phyloP scores from a whole-genome alignment of 345 rosid genomes.

The Rhodamnia argentea region DNA sequence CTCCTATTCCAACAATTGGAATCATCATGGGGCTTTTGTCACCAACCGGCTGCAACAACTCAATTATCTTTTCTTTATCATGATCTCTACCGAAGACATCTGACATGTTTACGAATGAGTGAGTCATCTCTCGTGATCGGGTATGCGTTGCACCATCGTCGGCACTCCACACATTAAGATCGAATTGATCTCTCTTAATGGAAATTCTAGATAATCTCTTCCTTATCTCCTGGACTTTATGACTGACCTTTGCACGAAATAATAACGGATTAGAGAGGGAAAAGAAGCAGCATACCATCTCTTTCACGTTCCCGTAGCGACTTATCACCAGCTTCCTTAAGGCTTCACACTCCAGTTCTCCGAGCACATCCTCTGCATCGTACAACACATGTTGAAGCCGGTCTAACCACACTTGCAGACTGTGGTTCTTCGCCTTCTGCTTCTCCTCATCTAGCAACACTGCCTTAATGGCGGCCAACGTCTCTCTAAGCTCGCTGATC shows the following conservation, averaged over 20 bases:
- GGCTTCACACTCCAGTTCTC: background rate
- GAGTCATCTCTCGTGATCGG: background rate
- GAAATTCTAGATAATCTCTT: background rate
- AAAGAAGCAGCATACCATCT: background rate
- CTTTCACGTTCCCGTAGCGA: too few species aligned
- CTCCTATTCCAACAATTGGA: background rate
- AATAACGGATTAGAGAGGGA: background rate
- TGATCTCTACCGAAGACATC: background rate
- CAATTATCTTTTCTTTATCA: background rate
- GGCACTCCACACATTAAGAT: background rate
- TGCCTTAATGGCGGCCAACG: background rate
- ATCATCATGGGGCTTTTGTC: background rate
- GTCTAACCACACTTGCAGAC: background rate
- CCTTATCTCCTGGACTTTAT: background rate
- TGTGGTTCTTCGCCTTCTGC: background rate
- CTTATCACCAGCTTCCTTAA: background rate
- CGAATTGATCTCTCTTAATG: background rate
- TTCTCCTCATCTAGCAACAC: background rate
- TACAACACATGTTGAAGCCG: background rate
- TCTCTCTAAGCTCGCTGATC: background rate
- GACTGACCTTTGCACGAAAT: background rate
- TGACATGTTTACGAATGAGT: fast-evolving
- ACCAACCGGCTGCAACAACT: background rate
- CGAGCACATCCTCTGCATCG: background rate
- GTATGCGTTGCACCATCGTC: fast-evolving